phyloP scores from a whole-genome alignment of 805 yeast genomes.

The Danielozyma ontarioensis region DNA sequence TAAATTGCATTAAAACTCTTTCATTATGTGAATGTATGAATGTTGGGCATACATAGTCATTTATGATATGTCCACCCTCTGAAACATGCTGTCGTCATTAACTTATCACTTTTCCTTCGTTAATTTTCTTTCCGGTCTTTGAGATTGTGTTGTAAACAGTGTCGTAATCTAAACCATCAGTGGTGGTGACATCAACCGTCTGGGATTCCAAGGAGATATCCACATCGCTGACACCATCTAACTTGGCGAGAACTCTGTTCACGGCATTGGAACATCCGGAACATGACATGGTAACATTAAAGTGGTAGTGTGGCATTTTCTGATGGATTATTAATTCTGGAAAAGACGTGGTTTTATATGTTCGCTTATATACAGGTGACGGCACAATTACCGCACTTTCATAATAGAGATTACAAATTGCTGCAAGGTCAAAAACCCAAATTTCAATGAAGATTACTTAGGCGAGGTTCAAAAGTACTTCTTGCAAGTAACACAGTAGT shows the following conservation, averaged over 20 bases:
- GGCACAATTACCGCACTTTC: background rate
- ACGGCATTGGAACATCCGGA: slow-evolving; percentile 88
- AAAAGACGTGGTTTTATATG: too few relatives aligned
- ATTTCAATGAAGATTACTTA: too few relatives aligned
- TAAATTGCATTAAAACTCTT: too few relatives aligned
- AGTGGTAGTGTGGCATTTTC: slow-evolving; percentile 49
- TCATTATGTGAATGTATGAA: too few relatives aligned
- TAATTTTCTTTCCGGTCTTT: slow-evolving; percentile 87
- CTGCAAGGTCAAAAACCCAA: too few relatives aligned
- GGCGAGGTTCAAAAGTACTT: too few relatives aligned
- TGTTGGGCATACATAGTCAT: too few relatives aligned
- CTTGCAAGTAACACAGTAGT: too few relatives aligned
- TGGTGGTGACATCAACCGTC: slow-evolving; percentile 71
- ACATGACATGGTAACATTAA: slow-evolving; percentile 81
- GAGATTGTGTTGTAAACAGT: slow-evolving; percentile 74
- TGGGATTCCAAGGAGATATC: slow-evolving; percentile 78
- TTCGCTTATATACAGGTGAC: background rate
- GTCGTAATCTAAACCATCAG: slow-evolving; percentile 55
- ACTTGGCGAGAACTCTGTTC: slow-evolving; percentile 61
- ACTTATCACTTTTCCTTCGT: slow-evolving; percentile 60
- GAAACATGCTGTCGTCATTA: too few relatives aligned
- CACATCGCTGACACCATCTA: slow-evolving; percentile 69
- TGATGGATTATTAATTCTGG: background rate
- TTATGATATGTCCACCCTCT: too few relatives aligned
- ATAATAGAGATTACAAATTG: too few relatives aligned